Evolutionary conservation across 768 basidiomycete genomes (phyloP), one percentile per base, ranked within the genome.

Genomic region (Suillus occidentalis): DNA sequence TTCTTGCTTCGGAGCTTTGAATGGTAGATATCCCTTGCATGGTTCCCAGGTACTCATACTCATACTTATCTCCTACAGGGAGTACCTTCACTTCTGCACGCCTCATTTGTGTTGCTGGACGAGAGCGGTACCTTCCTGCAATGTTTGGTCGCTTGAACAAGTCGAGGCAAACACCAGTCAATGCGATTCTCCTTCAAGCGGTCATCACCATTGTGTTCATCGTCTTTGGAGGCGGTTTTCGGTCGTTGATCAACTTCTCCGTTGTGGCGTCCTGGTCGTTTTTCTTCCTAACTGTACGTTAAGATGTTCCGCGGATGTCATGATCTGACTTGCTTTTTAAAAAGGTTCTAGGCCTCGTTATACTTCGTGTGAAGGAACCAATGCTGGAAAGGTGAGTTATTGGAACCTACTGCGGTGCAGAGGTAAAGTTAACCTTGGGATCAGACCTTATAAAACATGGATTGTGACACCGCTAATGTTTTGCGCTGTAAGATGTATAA

Each of bases 1-100:
- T 64, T 97, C 95, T 3, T 97, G 95, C 74, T 94, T 99, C 68
- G 97, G 97, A 20, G 95, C 97, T 1, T 77, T 99, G 61, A 97
- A 97, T 73, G 92, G 95, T 87, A 70, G 50, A 67, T 72, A 71
- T n/a, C 63, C 36, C 28, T 37, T 6, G 64, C 12, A 45, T 40
- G 20, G 52, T 53, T 52, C 64, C 16, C 43, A 43, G 20, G 9
- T 36, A 7, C 53, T 22, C 70, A n/a, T n/a, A n/a, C n/a, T n/a
- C n/a, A 49, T 40, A 63, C 61, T 65, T 64, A 66, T 62, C 47
- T 34, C 34, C 58, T 65, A 61, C 66, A 91, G 89, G 88, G 10
- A 83, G 86, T 1, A 87, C 88, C 64, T 90, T 89, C 72, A 91
- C 94, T 31, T 83, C 88, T 53, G 85, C 94, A n/a, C 86, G 92